Percentiles rank a stretch among this genome's conserved stretches.
phyloP scores from a whole-genome alignment of 1,284 basidiomycete species.

The Thecaphora thlaspeos region DNA sequence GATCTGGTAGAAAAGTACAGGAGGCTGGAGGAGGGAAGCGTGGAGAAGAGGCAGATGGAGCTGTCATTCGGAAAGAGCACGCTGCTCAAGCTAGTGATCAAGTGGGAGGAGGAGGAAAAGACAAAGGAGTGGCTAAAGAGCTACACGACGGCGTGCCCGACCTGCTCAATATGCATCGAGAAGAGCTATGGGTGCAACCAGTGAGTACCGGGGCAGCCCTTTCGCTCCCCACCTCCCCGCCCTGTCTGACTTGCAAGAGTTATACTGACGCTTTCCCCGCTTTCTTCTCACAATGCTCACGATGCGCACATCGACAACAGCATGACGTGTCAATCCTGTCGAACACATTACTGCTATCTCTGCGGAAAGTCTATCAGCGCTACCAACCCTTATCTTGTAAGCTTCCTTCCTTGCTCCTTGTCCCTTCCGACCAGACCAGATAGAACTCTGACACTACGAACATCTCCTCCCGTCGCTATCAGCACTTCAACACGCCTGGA shows the following conservation, averaged over 20 bases:
- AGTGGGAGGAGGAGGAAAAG: conserved; percentile 31
- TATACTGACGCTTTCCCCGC: background rate
- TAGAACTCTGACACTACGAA: too few species aligned
- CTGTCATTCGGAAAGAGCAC: conserved; percentile 22
- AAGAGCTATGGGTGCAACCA: conserved; percentile 42
- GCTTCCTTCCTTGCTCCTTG: background rate
- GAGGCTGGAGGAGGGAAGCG: conserved; percentile 7
- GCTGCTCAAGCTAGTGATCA: conserved; percentile 23
- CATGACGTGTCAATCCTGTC: conserved; percentile 37
- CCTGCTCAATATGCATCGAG: conserved; percentile 28
- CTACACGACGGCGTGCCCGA: conserved; percentile 34
- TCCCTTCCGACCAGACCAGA: background rate
- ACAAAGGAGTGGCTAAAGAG: conserved; percentile 25
- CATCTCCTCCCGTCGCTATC: background rate
- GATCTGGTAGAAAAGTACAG: conserved; percentile 26
- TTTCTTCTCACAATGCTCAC: background rate
- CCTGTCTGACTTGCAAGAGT: too few species aligned
- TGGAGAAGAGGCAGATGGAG: conserved; percentile 17
- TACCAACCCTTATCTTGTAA: conserved; percentile 22
- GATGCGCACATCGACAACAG: background rate
- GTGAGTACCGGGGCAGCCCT: background rate
- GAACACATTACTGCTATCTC: conserved; percentile 38
- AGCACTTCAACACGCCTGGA: conserved; percentile 29
- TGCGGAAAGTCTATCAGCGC: conserved; percentile 29
- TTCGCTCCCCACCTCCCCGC: too few species aligned